Percentiles rank a stretch among this genome's conserved stretches.
Evolutionary conservation across 2,329 filamentous ascomycete genomes (phyloP).

Genomic region (Paracoccidioides brasiliensis): DNA sequence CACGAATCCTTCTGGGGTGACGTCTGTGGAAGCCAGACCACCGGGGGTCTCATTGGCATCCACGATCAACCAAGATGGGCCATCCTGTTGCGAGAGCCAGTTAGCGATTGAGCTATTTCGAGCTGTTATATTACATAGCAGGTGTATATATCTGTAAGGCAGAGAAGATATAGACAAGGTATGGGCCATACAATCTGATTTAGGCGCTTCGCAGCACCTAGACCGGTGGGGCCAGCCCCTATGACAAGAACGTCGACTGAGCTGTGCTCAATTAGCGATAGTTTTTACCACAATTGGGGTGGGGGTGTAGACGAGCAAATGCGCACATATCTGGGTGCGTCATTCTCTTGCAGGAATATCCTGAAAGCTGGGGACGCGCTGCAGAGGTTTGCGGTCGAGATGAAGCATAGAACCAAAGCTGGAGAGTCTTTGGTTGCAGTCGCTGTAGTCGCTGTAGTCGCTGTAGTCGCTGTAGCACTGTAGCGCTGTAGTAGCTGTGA

Average conservation of each 20-base stretch:
- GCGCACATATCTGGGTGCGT: constrained; percentile 34
- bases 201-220: constrained; percentile 94
- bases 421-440: neutral
- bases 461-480: too few species aligned
- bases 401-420: constrained; percentile 27
- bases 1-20: constrained; percentile 93
- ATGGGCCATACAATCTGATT: constrained; percentile 71
- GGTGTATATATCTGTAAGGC: neutral
- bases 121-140: neutral
- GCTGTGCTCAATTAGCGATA: constrained; percentile 41
- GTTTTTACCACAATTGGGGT: neutral
- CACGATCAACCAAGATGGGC: constrained; percentile 89
- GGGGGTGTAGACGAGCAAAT: neutral
- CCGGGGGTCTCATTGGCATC: constrained; percentile 86
- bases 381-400: constrained; percentile 31
- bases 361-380: constrained; percentile 33
- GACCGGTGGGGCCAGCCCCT: constrained; percentile 90
- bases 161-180: neutral
- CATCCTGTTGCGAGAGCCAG: constrained; percentile 46
- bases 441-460: too few species aligned
- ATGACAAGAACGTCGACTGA: constrained; percentile 96
- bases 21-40: constrained; percentile 89
- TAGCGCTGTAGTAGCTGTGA: too few species aligned
- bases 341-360: constrained; percentile 34
- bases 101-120: constrained; percentile 7